phyloP scores from a whole-genome alignment of 2,329 filamentous ascomycete species.

The Hortaea werneckii region DNA sequence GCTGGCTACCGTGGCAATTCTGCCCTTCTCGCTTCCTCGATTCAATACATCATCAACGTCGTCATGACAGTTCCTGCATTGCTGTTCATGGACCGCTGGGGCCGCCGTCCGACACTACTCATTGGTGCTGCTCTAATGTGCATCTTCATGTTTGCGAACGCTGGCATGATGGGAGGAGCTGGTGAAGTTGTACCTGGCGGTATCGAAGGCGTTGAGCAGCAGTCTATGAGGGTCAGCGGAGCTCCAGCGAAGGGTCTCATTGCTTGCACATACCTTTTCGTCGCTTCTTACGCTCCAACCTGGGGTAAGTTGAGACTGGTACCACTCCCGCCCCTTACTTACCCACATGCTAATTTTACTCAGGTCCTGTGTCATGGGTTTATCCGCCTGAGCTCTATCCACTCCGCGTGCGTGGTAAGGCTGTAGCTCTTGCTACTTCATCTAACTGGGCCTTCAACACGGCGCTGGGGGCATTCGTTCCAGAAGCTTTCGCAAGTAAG shows the following conservation, averaged over 20 bases:
- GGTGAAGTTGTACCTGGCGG: conserved; percentile 34
- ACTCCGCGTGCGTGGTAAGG: conserved; percentile 52
- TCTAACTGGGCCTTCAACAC: conserved; percentile 51
- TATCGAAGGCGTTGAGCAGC: too few relatives aligned
- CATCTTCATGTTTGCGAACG: conserved; percentile 52
- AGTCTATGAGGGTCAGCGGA: conserved; percentile 30
- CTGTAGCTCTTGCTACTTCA: conserved; percentile 50
- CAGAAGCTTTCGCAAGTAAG: conserved; percentile 20
- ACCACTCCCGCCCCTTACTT: too few relatives aligned
- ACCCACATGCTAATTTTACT: too few relatives aligned
- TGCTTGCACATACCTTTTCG: conserved; percentile 64
- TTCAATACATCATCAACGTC: conserved; percentile 77
- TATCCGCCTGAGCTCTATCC: conserved; percentile 49
- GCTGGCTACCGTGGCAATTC: too few relatives aligned
- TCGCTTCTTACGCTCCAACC: conserved; percentile 56
- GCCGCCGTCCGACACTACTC: conserved; percentile 58
- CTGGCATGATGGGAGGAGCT: conserved; percentile 50
- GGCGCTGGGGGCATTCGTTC: conserved; percentile 48
- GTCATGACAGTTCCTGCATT: conserved; percentile 67
- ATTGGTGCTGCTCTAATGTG: conserved; percentile 55
- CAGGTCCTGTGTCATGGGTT: conserved; percentile 48
- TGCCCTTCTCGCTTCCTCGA: too few relatives aligned
- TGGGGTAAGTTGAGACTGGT: too few relatives aligned
- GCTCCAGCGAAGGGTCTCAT: conserved; percentile 43
- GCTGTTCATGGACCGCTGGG: conserved; percentile 64